These are phyloP conservation scores for Tilletia caries DNA, from an alignment of 1,284 basidiomycete genomes.

Conservation along the genomic window DNA sequence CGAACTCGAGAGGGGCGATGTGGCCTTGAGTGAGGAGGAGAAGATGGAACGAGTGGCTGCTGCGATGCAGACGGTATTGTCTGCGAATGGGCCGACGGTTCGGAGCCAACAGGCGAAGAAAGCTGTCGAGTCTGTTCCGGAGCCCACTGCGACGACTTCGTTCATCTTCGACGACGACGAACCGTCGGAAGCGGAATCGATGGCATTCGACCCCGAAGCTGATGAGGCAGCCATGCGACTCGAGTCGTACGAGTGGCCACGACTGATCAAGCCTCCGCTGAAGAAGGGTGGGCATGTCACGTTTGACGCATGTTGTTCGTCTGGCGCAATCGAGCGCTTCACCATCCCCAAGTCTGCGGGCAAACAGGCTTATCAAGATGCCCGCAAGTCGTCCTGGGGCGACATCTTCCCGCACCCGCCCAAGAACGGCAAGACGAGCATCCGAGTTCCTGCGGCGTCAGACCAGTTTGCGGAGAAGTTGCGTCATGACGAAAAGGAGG, in stretches of 20 bases:
- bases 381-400: constrained; percentile 87
- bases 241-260: constrained; percentile 66
- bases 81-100: not conserved
- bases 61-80: not conserved
- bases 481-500: not conserved
- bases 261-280: constrained; percentile 81
- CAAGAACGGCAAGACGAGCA: not conserved
- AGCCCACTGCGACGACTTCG: not conserved
- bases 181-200: constrained; percentile 16
- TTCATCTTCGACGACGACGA: constrained; percentile 18
- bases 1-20: not conserved
- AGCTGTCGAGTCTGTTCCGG: not conserved
- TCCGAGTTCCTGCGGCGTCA: not conserved
- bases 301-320: constrained; percentile 78
- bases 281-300: constrained; percentile 91
- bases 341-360: constrained; percentile 88
- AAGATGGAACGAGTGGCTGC: not conserved
- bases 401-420: constrained; percentile 80
- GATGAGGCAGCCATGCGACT: constrained; percentile 34
- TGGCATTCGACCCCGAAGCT: not conserved
- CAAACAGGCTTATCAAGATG: constrained; percentile 90
- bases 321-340: constrained; percentile 83
- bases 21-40: not conserved
- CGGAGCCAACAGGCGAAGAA: not conserved
- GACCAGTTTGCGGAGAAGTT: constrained; percentile 1